Evolutionary conservation across 306 rosid genomes (phyloP).

Genomic region (Inga laurina): DNA sequence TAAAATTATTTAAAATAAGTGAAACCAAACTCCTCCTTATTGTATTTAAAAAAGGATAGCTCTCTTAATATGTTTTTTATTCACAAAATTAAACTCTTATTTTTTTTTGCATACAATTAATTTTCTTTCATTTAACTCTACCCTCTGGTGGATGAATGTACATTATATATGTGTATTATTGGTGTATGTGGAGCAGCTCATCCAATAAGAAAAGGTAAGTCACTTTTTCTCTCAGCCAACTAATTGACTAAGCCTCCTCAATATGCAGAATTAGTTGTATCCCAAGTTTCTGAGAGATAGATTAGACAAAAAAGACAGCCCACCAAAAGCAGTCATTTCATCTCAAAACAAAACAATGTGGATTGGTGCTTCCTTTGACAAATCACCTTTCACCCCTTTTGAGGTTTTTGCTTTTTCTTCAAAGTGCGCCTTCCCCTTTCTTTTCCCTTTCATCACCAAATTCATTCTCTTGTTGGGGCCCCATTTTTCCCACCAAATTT

Average conservation of each 20-base stretch:
- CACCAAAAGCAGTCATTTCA: constrained; percentile 67
- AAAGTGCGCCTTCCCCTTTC: constrained; percentile 52
- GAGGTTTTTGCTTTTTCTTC: constrained; percentile 47
- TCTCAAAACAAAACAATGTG: constrained; percentile 34
- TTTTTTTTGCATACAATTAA: neutral
- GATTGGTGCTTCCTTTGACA: constrained; percentile 49
- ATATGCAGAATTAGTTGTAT: constrained; percentile 43
- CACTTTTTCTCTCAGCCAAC: constrained; percentile 55
- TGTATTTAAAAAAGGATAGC: no score
- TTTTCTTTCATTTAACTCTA: neutral
- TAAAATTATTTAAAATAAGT: no score
- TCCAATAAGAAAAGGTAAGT: constrained; percentile 46
- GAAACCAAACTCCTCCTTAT: no score
- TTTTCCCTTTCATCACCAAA: constrained; percentile 44
- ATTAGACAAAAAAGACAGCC: constrained; percentile 44
- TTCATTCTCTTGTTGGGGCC: constrained; percentile 17
- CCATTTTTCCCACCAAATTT: constrained; percentile 21
- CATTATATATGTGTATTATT: neutral
- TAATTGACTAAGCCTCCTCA: constrained; percentile 34
- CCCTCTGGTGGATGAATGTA: neutral
- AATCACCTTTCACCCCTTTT: constrained; percentile 87
- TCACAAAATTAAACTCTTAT: neutral
- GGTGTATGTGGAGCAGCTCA: constrained; percentile 25
- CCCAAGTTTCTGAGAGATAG: constrained; percentile 24
- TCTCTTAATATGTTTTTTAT: neutral